These are phyloP conservation scores for Selaginella moellendorffii DNA, from an alignment of 75 land plant genomes.

Conservation along the genomic window DNA sequence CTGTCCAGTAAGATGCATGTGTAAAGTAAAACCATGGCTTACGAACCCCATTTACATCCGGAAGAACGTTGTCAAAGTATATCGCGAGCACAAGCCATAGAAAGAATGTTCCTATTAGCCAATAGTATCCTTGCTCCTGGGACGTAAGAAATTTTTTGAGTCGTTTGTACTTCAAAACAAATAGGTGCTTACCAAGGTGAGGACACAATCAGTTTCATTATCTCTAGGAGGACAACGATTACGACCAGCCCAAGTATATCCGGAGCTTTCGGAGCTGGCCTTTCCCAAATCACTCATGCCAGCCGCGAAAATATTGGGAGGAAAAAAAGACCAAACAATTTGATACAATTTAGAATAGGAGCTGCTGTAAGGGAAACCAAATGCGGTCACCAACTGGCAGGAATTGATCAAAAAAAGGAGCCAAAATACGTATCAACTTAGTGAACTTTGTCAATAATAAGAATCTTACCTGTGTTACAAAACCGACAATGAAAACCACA, in stretches of 20 bases:
- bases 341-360: slow-evolving; percentile 20
- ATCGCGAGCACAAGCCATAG: slow-evolving; percentile 80
- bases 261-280: slow-evolving; percentile 56
- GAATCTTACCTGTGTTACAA: slow-evolving; percentile 53
- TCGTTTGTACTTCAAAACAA: too few relatives aligned
- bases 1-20: slow-evolving; percentile 84
- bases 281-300: slow-evolving; percentile 47
- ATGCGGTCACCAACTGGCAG: slow-evolving; percentile 67
- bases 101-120: slow-evolving; percentile 67
- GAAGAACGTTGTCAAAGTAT: slow-evolving; percentile 80
- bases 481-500: slow-evolving; percentile 64
- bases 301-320: slow-evolving; percentile 76
- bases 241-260: slow-evolving; percentile 63
- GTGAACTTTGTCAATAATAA: neutral
- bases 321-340: slow-evolving; percentile 67
- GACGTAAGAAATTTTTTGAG: neutral
- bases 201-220: slow-evolving; percentile 54
- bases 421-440: too few relatives aligned
- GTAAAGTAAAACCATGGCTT: slow-evolving; percentile 74
- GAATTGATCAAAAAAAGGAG: neutral
- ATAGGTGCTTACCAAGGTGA: slow-evolving; percentile 70
- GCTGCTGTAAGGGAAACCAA: slow-evolving; percentile 61
- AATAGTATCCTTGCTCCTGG: slow-evolving; percentile 57
- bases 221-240: slow-evolving; percentile 41
- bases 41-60: slow-evolving; percentile 76